A percentile compares a stretch with the other conserved stretches of the same genome.
Conservation (phyloP, 2,329 filamentous ascomycete species). For the Remersonia thermophila region DNA sequence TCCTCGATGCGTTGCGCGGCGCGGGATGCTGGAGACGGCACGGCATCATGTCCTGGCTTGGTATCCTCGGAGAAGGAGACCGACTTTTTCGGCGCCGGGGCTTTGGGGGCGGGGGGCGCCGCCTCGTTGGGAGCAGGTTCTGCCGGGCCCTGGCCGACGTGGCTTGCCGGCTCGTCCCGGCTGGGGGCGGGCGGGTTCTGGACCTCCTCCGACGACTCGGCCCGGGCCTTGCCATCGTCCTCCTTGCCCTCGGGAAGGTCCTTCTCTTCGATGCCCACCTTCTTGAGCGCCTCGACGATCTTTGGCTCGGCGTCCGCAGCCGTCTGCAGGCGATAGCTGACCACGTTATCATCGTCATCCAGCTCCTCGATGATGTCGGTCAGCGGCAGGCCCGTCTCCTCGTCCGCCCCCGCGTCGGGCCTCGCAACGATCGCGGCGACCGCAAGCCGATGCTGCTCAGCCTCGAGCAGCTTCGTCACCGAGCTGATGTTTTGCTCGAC, state of each 20-base stretch:
- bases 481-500: constrained; percentile 69
- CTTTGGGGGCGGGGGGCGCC: background rate
- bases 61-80: constrained; percentile 53
- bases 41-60: constrained; percentile 31
- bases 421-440: constrained; percentile 48
- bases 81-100: constrained; percentile 35
- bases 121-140: background rate
- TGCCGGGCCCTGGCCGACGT: background rate
- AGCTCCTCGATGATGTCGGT: constrained; percentile 88
- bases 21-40: constrained; percentile 23
- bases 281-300: constrained; percentile 59
- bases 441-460: constrained; percentile 57
- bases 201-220: no score
- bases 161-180: no score
- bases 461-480: constrained; percentile 59
- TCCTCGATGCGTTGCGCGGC: constrained; percentile 39
- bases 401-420: constrained; percentile 39
- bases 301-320: constrained; percentile 56
- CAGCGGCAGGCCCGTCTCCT: constrained; percentile 62
- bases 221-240: background rate
- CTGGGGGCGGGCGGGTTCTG: no score
- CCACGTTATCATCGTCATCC: constrained; percentile 78
- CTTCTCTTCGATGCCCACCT: constrained; percentile 55
- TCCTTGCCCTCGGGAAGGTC: constrained; percentile 13
- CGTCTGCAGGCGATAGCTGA: constrained; percentile 53